Evolutionary conservation across 768 basidiomycete genomes (phyloP).

Genomic region (Auricularia auricula-judae): DNA sequence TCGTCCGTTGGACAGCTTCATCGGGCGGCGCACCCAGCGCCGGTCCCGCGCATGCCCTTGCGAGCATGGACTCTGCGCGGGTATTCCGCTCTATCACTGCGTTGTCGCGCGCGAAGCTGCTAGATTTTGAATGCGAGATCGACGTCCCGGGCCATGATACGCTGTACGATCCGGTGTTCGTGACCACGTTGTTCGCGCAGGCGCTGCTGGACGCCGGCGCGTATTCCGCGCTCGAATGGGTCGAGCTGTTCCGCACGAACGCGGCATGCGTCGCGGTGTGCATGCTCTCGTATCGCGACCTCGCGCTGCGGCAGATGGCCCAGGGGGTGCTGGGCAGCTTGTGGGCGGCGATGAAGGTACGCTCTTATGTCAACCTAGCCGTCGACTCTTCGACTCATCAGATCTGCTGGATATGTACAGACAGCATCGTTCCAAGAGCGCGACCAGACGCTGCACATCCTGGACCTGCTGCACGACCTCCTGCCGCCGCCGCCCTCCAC

Average conservation of each 20-base stretch:
- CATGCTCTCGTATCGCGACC: conserved; percentile 56
- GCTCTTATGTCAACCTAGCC: conserved; percentile 10
- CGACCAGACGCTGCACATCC: conserved; percentile 58
- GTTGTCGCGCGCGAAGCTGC: conserved; percentile 39
- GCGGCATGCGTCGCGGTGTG: conserved; percentile 62
- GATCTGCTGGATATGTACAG: conserved; percentile 13
- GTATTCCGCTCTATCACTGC: conserved; percentile 64
- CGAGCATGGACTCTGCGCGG: conserved; percentile 52
- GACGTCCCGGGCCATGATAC: conserved; percentile 22
- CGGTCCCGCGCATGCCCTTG: conserved; percentile 52
- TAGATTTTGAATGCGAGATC: conserved; percentile 28
- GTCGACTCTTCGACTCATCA: no score
- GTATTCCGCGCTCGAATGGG: conserved; percentile 62
- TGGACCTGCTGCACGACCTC: conserved; percentile 52
- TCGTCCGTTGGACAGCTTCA: conserved; percentile 44
- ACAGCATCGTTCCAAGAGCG: conserved; percentile 66
- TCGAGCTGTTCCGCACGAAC: conserved; percentile 76
- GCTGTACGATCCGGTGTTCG: conserved; percentile 74
- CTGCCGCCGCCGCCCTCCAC: conserved; percentile 27
- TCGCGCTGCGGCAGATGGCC: conserved; percentile 47
- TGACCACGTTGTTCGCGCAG: conserved; percentile 54
- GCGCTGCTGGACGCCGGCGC: conserved; percentile 51
- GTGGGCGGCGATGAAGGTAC: conserved; percentile 52
- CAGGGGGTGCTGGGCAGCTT: conserved; percentile 50
- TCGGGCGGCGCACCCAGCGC: conserved; percentile 29